Evolutionary conservation across 768 basidiomycete genomes (phyloP).

Genomic region (Boletus edulis): DNA sequence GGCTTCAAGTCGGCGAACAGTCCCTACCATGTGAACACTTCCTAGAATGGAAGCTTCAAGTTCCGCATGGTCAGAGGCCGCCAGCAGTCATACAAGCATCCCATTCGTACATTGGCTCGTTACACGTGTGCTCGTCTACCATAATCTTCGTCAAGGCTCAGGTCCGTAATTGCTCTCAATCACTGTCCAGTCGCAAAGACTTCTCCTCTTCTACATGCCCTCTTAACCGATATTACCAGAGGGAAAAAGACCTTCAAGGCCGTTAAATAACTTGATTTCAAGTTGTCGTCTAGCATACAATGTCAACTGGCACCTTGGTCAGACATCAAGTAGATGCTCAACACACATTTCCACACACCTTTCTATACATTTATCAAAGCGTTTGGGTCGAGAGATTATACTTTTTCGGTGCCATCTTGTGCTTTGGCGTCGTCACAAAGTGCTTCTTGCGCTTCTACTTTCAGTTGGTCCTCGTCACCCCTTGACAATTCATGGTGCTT

Average conservation of each 20-base stretch:
- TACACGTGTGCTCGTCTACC: neutral
- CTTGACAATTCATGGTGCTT: slow-evolving; percentile 57
- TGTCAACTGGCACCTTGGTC: no score
- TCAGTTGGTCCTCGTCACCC: slow-evolving; percentile 50
- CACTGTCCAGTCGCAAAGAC: no score
- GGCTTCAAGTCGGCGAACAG: neutral
- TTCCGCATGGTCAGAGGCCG: no score
- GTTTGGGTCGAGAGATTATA: neutral
- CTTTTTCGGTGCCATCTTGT: neutral
- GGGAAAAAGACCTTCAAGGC: neutral
- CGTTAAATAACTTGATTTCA: neutral
- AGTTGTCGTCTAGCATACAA: neutral
- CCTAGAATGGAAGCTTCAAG: neutral
- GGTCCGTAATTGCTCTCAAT: no score
- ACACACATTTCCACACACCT: neutral
- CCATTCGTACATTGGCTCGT: neutral
- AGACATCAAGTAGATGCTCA: no score
- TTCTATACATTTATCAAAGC: no score
- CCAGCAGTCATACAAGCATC: neutral
- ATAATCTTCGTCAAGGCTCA: no score
- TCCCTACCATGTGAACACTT: neutral
- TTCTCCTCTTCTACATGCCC: neutral
- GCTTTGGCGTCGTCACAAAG: neutral
- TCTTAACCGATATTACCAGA: neutral
- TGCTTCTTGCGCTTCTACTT: slow-evolving; percentile 21